A percentile compares a stretch with the other conserved stretches of the same genome.
These are phyloP conservation scores for Hebeloma cylindrosporum DNA, from an alignment of 768 basidiomycete genomes.

Conservation along the genomic window DNA sequence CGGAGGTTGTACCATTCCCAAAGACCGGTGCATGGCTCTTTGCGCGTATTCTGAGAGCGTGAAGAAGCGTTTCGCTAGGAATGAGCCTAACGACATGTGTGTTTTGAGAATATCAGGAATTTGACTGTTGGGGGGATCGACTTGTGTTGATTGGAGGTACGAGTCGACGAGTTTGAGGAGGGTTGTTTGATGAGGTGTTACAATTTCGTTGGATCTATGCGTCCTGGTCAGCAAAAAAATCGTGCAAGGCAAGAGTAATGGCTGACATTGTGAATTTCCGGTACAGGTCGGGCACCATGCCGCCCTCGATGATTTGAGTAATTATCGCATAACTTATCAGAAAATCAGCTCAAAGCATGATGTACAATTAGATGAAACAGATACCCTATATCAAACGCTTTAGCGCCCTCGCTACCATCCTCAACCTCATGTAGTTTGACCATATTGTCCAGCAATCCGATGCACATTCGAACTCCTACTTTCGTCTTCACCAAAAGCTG, in stretches of 20 bases:
- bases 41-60: constrained; percentile 59
- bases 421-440: constrained; percentile 67
- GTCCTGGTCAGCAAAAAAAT: constrained; percentile 4
- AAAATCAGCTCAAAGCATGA: constrained; percentile 9
- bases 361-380: background rate
- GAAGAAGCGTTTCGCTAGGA: constrained; percentile 64
- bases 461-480: constrained; percentile 64
- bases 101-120: constrained; percentile 34
- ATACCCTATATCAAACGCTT: constrained; percentile 78
- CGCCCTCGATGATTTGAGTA: constrained; percentile 59
- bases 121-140: constrained; percentile 28
- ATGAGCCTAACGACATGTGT: constrained; percentile 48
- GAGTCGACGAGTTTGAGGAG: constrained; percentile 87
- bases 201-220: constrained; percentile 61
- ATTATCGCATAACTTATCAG: constrained; percentile 61
- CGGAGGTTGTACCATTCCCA: constrained; percentile 31
- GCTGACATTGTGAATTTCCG: constrained; percentile 59
- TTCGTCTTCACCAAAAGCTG: constrained; percentile 50
- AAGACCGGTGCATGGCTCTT: constrained; percentile 47
- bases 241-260: background rate
- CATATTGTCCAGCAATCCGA: constrained; percentile 70
- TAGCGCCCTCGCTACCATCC: constrained; percentile 60
- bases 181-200: constrained; percentile 85
- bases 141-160: constrained; percentile 61
- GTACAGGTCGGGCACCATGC: constrained; percentile 61